Evolutionary conservation across 345 rosid genomes (phyloP).

Genomic region (Syzygium jambos): DNA sequence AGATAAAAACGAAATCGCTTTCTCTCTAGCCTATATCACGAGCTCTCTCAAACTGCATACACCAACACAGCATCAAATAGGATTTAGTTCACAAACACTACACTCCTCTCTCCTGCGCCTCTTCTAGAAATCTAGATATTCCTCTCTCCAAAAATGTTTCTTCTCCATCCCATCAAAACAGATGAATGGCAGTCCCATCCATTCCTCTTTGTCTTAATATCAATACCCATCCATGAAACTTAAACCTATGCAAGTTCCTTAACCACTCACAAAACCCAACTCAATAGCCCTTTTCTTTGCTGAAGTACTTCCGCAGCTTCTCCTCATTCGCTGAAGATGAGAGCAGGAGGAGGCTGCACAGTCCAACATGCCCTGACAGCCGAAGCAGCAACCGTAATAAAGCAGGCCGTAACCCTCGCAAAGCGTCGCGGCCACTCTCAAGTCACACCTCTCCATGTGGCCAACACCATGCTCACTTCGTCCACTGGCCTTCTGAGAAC

Average conservation of each 20-base stretch:
- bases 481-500: slow-evolving; percentile 67
- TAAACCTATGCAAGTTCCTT: neutral
- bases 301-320: neutral
- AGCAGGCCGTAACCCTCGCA: slow-evolving; percentile 74
- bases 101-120: neutral
- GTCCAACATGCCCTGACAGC: slow-evolving; percentile 73
- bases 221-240: neutral
- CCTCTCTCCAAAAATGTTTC: neutral
- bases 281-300: neutral
- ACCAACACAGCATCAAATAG: neutral
- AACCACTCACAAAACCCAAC: neutral
- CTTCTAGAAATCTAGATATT: neutral
- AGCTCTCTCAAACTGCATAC: neutral
- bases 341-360: slow-evolving; percentile 87
- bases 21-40: neutral
- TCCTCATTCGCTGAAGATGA: slow-evolving; percentile 26
- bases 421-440: slow-evolving; percentile 89
- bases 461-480: slow-evolving; percentile 79
- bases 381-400: slow-evolving; percentile 68
- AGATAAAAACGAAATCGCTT: neutral
- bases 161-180: neutral
- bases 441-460: slow-evolving; percentile 96
- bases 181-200: neutral
- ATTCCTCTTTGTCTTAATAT: slow-evolving; percentile 10
- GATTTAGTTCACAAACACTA: neutral